Evolutionary conservation across 2,329 filamentous ascomycete species (phyloP), one percentile per base, ranked within the genome.

Genomic region (Fusarium mexicanum): DNA sequence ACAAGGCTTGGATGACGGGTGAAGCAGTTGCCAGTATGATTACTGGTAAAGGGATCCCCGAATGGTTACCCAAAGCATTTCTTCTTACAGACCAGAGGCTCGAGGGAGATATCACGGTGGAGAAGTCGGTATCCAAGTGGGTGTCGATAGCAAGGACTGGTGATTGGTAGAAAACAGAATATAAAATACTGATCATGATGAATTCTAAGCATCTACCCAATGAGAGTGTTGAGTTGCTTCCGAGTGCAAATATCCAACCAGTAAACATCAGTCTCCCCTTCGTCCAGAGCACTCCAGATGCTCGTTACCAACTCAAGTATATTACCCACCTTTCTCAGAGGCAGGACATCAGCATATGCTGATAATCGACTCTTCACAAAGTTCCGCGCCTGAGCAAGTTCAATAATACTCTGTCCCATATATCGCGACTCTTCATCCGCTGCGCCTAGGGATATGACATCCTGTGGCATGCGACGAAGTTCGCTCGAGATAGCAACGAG

Each of bases 41-140:
- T 6, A 0, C 18, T 0, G 33, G 50, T 2, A 53, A 53, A 1
- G n/a, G 50, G 1, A 4, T 26, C 4, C 50, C 50, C 2, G 50
- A 37, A 22, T 53, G 50, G 50, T 6, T 53, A 3, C 50, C 33
- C 1, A 37, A 26, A 8, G 50, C 50, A 4, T 53, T 53, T 12
- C 50, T 53, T 20, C 22, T 53, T 16, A 11, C 50, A 8, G n/a
- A 37, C 0, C 17, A 26, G 12, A 53, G 50, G 4, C 50, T 53
- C 0, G 33, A 53, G 4, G 3, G 31, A 16, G 50, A 53, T 10
- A 22, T 53, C n/a, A 53, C n/a, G 6, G 50, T 37, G 3, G 33
- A 53, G n/a, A 53, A 26, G 9, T 37, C 50, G 14, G 50, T 53
- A 2, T 17, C 17, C 6, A 53, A 53, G 33, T 53, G 50, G 50